These are phyloP conservation scores for Xylariaceae sp. DNA, from an alignment of 2,329 filamentous ascomycete genomes.

Conservation along the genomic window DNA sequence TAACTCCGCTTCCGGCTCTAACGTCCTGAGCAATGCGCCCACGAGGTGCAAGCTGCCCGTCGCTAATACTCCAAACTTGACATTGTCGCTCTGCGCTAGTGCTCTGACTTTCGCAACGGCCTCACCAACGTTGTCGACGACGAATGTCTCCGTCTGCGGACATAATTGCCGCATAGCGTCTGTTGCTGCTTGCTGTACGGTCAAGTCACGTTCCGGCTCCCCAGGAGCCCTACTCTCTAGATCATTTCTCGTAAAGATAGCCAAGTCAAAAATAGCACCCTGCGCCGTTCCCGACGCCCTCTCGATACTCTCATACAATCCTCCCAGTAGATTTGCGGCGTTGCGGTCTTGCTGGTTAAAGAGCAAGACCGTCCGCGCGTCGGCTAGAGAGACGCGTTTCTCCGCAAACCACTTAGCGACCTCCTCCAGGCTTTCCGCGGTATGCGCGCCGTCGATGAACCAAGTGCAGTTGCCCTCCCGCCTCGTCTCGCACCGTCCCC, in stretches of 20 bases:
- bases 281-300: constrained; percentile 40
- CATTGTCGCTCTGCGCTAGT: constrained; percentile 37
- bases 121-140: constrained; percentile 71
- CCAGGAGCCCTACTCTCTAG: constrained; percentile 39
- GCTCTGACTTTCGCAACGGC: constrained; percentile 62
- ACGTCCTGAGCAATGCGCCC: constrained; percentile 73
- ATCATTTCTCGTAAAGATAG: constrained; percentile 80
- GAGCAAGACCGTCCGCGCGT: constrained; percentile 60
- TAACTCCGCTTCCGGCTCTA: constrained; percentile 54
- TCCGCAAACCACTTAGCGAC: constrained; percentile 76
- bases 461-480: constrained; percentile 61
- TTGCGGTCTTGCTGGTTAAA: constrained; percentile 95
- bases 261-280: constrained; percentile 64
- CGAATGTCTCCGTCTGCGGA: constrained; percentile 46
- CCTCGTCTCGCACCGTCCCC: constrained; percentile 76
- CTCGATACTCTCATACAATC: constrained; percentile 61
- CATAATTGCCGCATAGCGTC: constrained; percentile 61
- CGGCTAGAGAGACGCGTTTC: constrained; percentile 34
- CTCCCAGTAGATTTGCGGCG: constrained; percentile 64
- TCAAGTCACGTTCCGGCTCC: constrained; percentile 58
- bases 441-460: constrained; percentile 89
- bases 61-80: constrained; percentile 64
- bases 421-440: constrained; percentile 76
- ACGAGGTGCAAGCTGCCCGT: constrained; percentile 87
- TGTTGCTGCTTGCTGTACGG: constrained; percentile 70